Evolutionary conservation across 192 early-diverging fungal species (phyloP).

Genomic region (Jimgerdemannia flammicorona): DNA sequence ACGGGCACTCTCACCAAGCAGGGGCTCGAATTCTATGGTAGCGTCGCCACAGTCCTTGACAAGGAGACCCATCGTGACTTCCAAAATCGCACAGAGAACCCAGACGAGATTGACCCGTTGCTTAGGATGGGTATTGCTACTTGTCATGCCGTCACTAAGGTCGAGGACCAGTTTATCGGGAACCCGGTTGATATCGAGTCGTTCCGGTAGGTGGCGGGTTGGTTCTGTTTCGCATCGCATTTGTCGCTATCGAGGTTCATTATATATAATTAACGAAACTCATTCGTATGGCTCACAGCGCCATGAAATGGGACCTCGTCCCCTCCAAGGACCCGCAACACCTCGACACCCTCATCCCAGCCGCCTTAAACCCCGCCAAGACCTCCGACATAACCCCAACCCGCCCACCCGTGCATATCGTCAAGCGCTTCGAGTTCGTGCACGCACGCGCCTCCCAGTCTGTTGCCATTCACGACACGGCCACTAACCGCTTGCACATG

Average conservation of each 20-base stretch:
- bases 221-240: too few species aligned
- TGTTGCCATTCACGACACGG: slow-evolving; percentile 56
- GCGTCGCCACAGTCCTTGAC: slow-evolving; percentile 2
- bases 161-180: slow-evolving; percentile 58
- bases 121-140: slow-evolving; percentile 46
- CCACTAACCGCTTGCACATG: slow-evolving; percentile 50
- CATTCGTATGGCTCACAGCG: slow-evolving; percentile 5
- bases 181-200: slow-evolving; percentile 79
- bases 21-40: slow-evolving; percentile 64
- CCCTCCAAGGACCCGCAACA: slow-evolving; percentile 16
- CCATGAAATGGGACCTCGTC: slow-evolving; percentile 48
- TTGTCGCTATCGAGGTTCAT: too few species aligned
- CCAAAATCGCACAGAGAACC: slow-evolving; percentile 17
- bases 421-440: slow-evolving; percentile 76
- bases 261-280: too few species aligned
- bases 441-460: slow-evolving; percentile 74
- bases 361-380: slow-evolving; percentile 14
- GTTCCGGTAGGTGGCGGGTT: slow-evolving; percentile 32
- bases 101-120: slow-evolving; percentile 22
- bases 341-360: slow-evolving; percentile 47
- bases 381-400: slow-evolving; percentile 23
- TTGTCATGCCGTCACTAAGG: slow-evolving; percentile 63
- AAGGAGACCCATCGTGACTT: slow-evolving; percentile 12
- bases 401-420: slow-evolving; percentile 38
- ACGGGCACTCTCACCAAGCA: slow-evolving; percentile 76